Percentiles rank a stretch among this genome's conserved stretches.
Evolutionary conservation across 768 basidiomycete species (phyloP).

Genomic region (Brasilioporus rufonigricans): DNA sequence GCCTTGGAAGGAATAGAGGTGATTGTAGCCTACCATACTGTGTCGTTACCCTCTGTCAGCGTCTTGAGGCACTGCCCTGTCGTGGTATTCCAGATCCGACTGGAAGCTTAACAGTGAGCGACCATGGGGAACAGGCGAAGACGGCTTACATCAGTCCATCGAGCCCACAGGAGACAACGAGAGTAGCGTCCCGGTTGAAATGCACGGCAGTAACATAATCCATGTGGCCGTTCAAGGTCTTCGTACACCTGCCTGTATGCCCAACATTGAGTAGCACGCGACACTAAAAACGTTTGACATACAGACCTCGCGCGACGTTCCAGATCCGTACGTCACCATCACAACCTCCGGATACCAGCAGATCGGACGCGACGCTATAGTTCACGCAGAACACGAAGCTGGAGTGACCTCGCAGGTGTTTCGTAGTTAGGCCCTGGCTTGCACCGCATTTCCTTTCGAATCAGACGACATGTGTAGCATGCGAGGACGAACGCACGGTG

Average conservation of each 20-base stretch:
- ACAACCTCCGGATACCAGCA: conserved; percentile 89
- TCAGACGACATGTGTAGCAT: not conserved
- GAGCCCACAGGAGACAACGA: conserved; percentile 88
- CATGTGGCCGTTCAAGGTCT: conserved; percentile 87
- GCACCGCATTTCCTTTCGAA: not conserved
- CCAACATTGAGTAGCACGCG: not conserved
- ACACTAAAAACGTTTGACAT: not conserved
- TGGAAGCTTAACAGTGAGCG: conserved; percentile 30
- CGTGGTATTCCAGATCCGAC: conserved; percentile 93
- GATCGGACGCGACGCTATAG: conserved; percentile 83
- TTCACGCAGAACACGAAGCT: conserved; percentile 91
- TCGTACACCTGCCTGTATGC: conserved; percentile 70
- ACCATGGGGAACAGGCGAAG: not conserved
- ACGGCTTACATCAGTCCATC: conserved; percentile 88
- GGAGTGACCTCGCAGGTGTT: conserved; percentile 76
- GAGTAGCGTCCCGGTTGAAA: conserved; percentile 87
- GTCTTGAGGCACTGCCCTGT: conserved; percentile 97
- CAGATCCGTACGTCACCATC: conserved; percentile 93
- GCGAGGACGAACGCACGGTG: conserved; percentile 46
- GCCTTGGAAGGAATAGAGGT: too few relatives aligned
- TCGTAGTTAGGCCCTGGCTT: conserved; percentile 63
- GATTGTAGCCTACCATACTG: conserved; percentile 57
- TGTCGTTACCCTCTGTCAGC: conserved; percentile 84
- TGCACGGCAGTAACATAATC: conserved; percentile 95
- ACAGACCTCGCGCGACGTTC: conserved; percentile 76